Conservation (phyloP, 2,329 filamentous ascomycete species). For the Gaeumannomyces tritici region DNA sequence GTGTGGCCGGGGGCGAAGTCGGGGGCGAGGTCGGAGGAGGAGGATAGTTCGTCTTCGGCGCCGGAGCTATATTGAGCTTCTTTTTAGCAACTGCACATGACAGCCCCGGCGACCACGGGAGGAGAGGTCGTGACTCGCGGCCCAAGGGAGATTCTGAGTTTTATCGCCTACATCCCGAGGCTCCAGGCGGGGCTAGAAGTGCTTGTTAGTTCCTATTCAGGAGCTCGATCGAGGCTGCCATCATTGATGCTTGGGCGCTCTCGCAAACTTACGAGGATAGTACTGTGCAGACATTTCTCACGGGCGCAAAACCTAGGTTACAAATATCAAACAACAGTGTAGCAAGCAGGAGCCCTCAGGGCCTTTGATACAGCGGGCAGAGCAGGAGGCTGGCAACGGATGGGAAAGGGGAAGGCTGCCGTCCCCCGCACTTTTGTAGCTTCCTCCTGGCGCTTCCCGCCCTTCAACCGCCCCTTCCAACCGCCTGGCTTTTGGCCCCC, state of each 20-base stretch:
- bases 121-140: not conserved
- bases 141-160: not conserved
- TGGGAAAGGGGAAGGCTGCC: not conserved
- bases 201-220: not conserved
- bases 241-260: not conserved
- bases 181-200: constrained; percentile 2
- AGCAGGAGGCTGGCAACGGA: not conserved
- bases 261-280: constrained; percentile 15
- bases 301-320: no score
- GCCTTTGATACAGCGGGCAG: not conserved
- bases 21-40: constrained; percentile 26
- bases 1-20: constrained; percentile 23
- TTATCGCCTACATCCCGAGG: constrained; percentile 1
- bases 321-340: not conserved
- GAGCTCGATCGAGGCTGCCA: not conserved
- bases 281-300: constrained; percentile 12
- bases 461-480: no score
- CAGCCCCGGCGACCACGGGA: no score
- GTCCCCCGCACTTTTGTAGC: not conserved
- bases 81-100: not conserved
- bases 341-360: not conserved
- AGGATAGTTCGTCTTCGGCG: constrained; percentile 20
- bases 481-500: not conserved
- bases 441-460: not conserved
- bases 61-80: constrained; percentile 5